phyloP scores from a whole-genome alignment of 768 basidiomycete species.

The Xerocomellus intermedius region DNA sequence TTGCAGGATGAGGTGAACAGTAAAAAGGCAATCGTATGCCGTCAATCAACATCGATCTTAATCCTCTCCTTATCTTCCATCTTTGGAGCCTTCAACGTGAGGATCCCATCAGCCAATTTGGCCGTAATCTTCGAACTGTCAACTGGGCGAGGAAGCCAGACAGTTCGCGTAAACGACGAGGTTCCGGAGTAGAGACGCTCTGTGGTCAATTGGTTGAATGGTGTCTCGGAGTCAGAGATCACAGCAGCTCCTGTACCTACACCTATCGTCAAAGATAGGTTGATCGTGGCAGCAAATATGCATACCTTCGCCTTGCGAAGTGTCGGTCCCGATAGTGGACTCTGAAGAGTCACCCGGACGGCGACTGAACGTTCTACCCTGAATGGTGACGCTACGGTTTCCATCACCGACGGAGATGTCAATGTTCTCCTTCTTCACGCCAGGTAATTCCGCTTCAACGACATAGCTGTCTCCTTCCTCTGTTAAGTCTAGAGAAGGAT shows the following conservation, averaged over 20 bases:
- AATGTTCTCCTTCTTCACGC: constrained; percentile 74
- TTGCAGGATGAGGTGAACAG: background rate
- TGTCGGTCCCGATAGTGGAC: constrained; percentile 10
- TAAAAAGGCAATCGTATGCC: background rate
- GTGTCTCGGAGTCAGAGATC: constrained; percentile 16
- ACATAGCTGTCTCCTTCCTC: constrained; percentile 66
- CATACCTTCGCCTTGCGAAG: constrained; percentile 32
- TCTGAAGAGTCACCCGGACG: constrained; percentile 20
- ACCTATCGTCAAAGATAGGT: background rate
- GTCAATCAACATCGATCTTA: constrained; percentile 41
- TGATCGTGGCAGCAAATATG: background rate
- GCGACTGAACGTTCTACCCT: constrained; percentile 51
- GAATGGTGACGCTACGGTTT: constrained; percentile 69
- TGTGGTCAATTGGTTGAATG: constrained; percentile 48
- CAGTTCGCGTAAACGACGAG: constrained; percentile 61
- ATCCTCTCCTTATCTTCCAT: constrained; percentile 56
- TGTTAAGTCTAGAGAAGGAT: constrained; percentile 65
- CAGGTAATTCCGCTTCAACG: constrained; percentile 76
- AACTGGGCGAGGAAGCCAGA: constrained; percentile 67
- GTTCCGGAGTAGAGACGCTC: constrained; percentile 61
- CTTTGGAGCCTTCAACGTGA: constrained; percentile 61
- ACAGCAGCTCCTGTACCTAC: constrained; percentile 16
- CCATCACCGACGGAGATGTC: constrained; percentile 69
- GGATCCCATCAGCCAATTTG: constrained; percentile 66
- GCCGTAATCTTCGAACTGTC: constrained; percentile 59